These are phyloP conservation scores for Zalaria obscura DNA, from an alignment of 2,329 filamentous ascomycete genomes.

Conservation along the genomic window DNA sequence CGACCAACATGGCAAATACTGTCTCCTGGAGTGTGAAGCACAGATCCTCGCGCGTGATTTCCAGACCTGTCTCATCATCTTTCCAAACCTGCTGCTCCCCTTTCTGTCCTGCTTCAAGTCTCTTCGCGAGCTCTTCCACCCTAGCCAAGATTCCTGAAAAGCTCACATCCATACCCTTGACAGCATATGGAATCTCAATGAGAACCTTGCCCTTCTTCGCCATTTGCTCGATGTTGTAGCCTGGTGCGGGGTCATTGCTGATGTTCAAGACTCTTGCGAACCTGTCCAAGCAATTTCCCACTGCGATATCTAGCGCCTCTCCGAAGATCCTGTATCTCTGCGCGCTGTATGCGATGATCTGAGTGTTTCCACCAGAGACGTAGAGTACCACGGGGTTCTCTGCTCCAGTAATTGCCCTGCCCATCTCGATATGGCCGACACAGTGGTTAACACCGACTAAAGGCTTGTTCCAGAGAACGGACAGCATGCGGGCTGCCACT, in stretches of 20 bases:
- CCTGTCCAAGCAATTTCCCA: constrained; percentile 92
- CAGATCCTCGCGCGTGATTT: constrained; percentile 66
- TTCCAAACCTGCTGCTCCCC: constrained; percentile 11
- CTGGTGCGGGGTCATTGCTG: constrained; percentile 88
- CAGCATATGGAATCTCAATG: constrained; percentile 82
- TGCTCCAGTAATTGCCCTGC: constrained; percentile 78
- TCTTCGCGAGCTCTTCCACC: constrained; percentile 65
- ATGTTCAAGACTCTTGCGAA: constrained; percentile 87
- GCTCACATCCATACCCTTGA: constrained; percentile 97
- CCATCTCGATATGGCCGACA: constrained; percentile 98
- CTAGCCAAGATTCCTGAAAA: constrained; percentile 84
- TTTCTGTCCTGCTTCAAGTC: constrained; percentile 34
- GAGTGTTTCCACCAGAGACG: constrained; percentile 89
- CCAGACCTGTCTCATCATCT: constrained; percentile 35
- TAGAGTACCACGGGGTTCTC: constrained; percentile 89
- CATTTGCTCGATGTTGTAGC: constrained; percentile 95
- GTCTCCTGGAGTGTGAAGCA: constrained; percentile 96
- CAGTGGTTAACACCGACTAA: constrained; percentile 96
- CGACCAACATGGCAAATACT: constrained; percentile 90
- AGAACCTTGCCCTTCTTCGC: constrained; percentile 60
- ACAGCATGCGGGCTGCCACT: constrained; percentile 67
- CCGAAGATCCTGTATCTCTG: constrained; percentile 95
- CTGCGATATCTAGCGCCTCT: constrained; percentile 91
- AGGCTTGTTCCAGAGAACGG: constrained; percentile 74
- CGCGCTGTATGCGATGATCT: constrained; percentile 93